These are phyloP conservation scores for Jaenimonas drosophilae DNA, from an alignment of 208 protist genomes.

Conservation along the genomic window DNA sequence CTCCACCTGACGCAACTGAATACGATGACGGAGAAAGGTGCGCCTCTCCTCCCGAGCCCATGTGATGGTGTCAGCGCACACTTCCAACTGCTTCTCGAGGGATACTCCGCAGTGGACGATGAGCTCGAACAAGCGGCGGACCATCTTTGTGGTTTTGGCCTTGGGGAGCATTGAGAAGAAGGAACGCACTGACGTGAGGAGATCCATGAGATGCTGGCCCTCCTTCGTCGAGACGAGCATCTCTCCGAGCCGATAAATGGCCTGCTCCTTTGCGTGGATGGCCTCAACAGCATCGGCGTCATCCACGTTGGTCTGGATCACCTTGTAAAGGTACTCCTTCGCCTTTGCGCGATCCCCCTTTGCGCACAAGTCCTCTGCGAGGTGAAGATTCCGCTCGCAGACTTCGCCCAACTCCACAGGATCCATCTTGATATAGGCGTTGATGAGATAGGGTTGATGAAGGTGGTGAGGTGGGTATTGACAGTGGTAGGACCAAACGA, in stretches of 20 bases:
- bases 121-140: constrained; percentile 81
- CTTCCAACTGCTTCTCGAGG: constrained; percentile 69
- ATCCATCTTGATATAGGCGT: too few species aligned
- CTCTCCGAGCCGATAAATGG: constrained; percentile 67
- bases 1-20: constrained; percentile 91
- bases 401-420: too few species aligned
- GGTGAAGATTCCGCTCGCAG: constrained; percentile 14
- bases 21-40: constrained; percentile 95
- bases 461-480: too few species aligned
- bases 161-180: constrained; percentile 85
- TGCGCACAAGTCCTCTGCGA: constrained; percentile 45
- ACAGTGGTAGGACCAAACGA: too few species aligned
- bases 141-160: constrained; percentile 88
- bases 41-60: constrained; percentile 94
- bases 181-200: constrained; percentile 47
- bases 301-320: constrained; percentile 26
- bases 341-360: constrained; percentile 52
- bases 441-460: too few species aligned
- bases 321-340: constrained; percentile 26
- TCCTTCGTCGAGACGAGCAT: constrained; percentile 42
- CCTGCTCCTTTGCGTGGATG: constrained; percentile 70
- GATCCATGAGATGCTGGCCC: constrained; percentile 38
- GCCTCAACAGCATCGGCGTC: constrained; percentile 40
- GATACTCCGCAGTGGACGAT: constrained; percentile 76
- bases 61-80: constrained; percentile 92